Evolutionary conservation across 2,329 filamentous ascomycete species (phyloP).

Genomic region (Zymoseptoria passerinii): DNA sequence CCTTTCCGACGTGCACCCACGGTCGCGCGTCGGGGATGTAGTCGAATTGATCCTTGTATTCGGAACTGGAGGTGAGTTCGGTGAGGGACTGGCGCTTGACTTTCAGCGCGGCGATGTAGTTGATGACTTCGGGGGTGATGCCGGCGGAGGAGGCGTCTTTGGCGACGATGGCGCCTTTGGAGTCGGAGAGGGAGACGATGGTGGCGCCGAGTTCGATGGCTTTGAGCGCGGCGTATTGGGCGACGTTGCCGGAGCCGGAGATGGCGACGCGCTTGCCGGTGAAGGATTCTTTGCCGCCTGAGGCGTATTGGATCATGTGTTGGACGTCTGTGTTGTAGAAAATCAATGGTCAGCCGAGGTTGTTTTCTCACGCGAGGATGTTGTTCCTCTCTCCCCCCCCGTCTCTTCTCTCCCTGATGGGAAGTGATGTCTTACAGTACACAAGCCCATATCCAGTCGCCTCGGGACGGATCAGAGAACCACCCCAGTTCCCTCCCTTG

Average conservation of each 20-base stretch:
- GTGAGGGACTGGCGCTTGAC: conserved; percentile 75
- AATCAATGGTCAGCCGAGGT: conserved; percentile 5
- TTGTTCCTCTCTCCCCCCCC: no score
- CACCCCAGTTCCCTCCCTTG: conserved; percentile 90
- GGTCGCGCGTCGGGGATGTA: conserved; percentile 83
- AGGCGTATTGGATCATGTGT: conserved; percentile 88
- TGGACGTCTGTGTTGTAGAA: conserved; percentile 56
- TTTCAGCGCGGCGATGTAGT: conserved; percentile 76
- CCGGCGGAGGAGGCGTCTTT: conserved; percentile 51
- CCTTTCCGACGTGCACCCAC: conserved; percentile 80
- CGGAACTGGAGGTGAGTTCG: conserved; percentile 52
- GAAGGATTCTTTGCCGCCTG: conserved; percentile 70
- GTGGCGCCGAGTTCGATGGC: conserved; percentile 89
- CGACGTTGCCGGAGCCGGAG: conserved; percentile 95
- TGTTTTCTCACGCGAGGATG: no score
- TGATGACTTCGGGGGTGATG: conserved; percentile 73
- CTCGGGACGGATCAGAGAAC: conserved; percentile 87
- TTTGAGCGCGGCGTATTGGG: conserved; percentile 95
- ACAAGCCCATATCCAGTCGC: conserved; percentile 94
- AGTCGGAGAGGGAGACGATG: conserved; percentile 90
- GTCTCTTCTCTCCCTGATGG: not conserved
- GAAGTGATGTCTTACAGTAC: conserved; percentile 51
- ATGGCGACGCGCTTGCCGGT: conserved; percentile 88
- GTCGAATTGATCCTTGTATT: conserved; percentile 60
- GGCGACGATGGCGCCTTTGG: conserved; percentile 73